Evolutionary conservation across 768 basidiomycete genomes (phyloP).

Genomic region (Butyriboletus loyo): DNA sequence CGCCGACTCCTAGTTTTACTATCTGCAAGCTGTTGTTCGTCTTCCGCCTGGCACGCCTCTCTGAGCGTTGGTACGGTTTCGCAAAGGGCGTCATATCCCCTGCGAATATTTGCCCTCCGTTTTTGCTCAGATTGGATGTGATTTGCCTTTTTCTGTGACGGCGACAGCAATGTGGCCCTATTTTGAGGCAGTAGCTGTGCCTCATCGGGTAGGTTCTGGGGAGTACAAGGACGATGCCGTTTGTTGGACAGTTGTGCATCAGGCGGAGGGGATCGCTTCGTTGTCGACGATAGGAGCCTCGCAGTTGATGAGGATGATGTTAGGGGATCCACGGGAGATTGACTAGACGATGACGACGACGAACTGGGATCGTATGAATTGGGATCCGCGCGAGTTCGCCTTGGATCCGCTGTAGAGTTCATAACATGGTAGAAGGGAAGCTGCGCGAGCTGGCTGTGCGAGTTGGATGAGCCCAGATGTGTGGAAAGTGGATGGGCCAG

Average conservation of each 20-base stretch:
- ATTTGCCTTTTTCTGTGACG: constrained; percentile 88
- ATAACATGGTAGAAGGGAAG: constrained; percentile 19
- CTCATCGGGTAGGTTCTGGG: constrained; percentile 10
- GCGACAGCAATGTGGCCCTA: constrained; percentile 51
- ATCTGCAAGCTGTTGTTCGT: constrained; percentile 43
- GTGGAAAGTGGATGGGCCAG: constrained; percentile 4
- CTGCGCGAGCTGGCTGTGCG: constrained; percentile 8
- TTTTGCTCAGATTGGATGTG: constrained; percentile 96
- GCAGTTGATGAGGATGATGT: constrained; percentile 12
- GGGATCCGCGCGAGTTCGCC: constrained; percentile 7
- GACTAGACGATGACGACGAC: constrained; percentile 28
- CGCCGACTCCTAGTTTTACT: constrained; percentile 36
- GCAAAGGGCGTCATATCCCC: constrained; percentile 87
- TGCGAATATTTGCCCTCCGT: constrained; percentile 83
- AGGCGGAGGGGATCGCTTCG: constrained; percentile 27
- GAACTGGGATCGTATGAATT: constrained; percentile 17
- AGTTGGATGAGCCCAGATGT: neutral
- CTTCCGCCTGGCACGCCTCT: constrained; percentile 78
- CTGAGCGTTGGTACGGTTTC: constrained; percentile 77
- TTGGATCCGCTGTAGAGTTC: constrained; percentile 6
- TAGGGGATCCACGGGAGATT: constrained; percentile 22
- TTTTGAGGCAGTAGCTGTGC: constrained; percentile 11
- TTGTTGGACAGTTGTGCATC: constrained; percentile 30
- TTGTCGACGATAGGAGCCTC: constrained; percentile 15
- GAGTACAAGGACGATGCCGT: constrained; percentile 28